These are phyloP conservation scores for Gynochthodes officinalis DNA, from an alignment of 257 asterid species.

Conservation along the genomic window DNA sequence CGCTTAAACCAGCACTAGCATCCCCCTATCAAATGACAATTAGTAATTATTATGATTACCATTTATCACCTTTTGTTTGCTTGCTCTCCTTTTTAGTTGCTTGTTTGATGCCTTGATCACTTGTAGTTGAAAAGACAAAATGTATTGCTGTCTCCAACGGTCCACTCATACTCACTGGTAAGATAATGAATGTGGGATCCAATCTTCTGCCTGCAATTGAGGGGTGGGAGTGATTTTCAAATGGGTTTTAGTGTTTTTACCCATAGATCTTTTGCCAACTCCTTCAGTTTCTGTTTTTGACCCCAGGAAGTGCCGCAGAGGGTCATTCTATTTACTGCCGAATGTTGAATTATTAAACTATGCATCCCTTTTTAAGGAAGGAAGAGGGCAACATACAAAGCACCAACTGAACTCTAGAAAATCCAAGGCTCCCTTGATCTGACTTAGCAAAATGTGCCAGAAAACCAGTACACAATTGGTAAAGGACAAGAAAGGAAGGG, in stretches of 20 bases:
- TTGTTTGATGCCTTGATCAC: not conserved
- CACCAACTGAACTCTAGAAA: constrained; percentile 17
- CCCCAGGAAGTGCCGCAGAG: not conserved
- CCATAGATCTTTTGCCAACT: constrained; percentile 2
- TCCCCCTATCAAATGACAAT: too few relatives aligned
- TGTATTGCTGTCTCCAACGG: not conserved
- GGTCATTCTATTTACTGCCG: not conserved
- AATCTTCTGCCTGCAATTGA: constrained; percentile 17
- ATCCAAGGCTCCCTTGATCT: constrained; percentile 20
- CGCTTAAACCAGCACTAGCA: not conserved
- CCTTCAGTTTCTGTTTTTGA: not conserved
- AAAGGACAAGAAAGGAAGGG: not conserved
- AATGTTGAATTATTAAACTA: constrained; percentile 6
- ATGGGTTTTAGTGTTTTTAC: not conserved
- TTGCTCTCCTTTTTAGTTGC: not conserved
- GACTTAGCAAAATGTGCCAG: constrained; percentile 25
- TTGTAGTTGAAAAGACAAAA: not conserved
- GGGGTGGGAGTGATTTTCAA: constrained; percentile 8
- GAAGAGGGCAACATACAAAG: constrained; percentile 25
- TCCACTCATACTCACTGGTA: not conserved
- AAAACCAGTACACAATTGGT: not conserved
- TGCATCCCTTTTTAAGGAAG: not conserved
- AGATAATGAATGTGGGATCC: not conserved
- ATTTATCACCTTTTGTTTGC: not conserved
- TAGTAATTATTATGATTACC: too few relatives aligned